phyloP scores from a whole-genome alignment of 2,329 filamentous ascomycete species.

The Cyphellophora europaea region DNA sequence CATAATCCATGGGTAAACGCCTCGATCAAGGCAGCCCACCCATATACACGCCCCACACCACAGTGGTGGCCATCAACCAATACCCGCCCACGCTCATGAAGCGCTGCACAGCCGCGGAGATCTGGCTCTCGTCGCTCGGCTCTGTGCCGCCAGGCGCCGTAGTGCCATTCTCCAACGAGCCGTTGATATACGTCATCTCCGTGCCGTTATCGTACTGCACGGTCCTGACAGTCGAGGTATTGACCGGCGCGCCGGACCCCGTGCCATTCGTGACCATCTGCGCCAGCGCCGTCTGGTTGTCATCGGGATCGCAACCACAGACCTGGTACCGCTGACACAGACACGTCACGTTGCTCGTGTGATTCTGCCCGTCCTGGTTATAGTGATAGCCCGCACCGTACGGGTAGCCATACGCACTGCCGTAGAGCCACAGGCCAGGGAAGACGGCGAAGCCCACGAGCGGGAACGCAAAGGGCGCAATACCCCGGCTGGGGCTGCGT shows the following conservation, averaged over 20 bases:
- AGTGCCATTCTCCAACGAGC: slow-evolving; percentile 35
- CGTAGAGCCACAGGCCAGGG: slow-evolving; percentile 47
- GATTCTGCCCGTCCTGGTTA: slow-evolving; percentile 29
- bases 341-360: slow-evolving; percentile 41
- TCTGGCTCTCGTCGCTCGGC: slow-evolving; percentile 13
- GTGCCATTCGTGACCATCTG: slow-evolving; percentile 32
- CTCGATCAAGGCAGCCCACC: slow-evolving; percentile 1
- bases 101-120: slow-evolving; percentile 13
- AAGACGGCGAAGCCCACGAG: slow-evolving; percentile 37
- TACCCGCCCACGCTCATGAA: slow-evolving; percentile 28
- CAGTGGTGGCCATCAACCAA: slow-evolving; percentile 31
- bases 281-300: slow-evolving; percentile 33
- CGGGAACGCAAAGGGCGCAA: slow-evolving; percentile 40
- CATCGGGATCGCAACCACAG: slow-evolving; percentile 49
- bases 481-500: slow-evolving; percentile 34
- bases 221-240: slow-evolving; percentile 27
- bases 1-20: too few species aligned
- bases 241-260: slow-evolving; percentile 22
- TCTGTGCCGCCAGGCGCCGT: slow-evolving; percentile 26
- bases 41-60: slow-evolving; percentile 17
- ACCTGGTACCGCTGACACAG: slow-evolving; percentile 44
- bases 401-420: slow-evolving; percentile 43
- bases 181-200: slow-evolving; percentile 37
- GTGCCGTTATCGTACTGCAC: slow-evolving; percentile 34
- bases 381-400: slow-evolving; percentile 40